These are phyloP conservation scores for Scutellaria minor DNA, from an alignment of 257 asterid species.

Conservation along the genomic window DNA sequence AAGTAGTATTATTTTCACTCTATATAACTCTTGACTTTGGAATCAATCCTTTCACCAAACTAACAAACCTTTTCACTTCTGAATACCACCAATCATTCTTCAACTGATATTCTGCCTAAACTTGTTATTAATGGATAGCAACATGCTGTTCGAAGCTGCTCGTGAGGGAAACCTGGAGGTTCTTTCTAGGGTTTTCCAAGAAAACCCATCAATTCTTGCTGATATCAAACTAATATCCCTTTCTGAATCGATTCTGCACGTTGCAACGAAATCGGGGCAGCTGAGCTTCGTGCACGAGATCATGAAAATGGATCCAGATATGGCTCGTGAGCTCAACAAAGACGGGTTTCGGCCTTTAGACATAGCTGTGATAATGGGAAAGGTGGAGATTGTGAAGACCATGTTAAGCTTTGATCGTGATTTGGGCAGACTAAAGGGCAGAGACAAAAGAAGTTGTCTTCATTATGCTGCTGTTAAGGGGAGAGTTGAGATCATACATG, in stretches of 20 bases:
- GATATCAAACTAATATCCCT: constrained; percentile 21
- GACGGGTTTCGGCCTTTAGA: constrained; percentile 38
- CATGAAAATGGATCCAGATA: constrained; percentile 29
- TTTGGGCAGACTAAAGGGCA: constrained; percentile 31
- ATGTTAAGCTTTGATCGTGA: constrained; percentile 15
- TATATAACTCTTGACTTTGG: no score
- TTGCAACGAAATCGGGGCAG: constrained; percentile 36
- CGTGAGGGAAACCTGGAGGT: constrained; percentile 21
- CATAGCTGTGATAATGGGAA: constrained; percentile 31
- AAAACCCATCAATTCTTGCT: constrained; percentile 30
- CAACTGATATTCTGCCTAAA: not conserved
- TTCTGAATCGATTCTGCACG: constrained; percentile 30
- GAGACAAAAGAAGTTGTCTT: constrained; percentile 34
- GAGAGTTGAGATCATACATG: constrained; percentile 21
- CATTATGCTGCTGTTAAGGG: constrained; percentile 38
- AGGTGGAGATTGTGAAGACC: constrained; percentile 26
- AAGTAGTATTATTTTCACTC: no score
- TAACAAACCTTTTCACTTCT: not conserved
- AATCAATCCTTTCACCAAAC: no score
- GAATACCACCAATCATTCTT: not conserved
- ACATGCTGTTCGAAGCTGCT: constrained; percentile 32
- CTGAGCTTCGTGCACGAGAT: constrained; percentile 29
- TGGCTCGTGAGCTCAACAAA: constrained; percentile 28
- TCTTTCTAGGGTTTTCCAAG: constrained; percentile 12
- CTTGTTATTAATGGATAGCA: constrained; percentile 11